These are phyloP conservation scores for Pichia cephalocereana DNA, from an alignment of 805 yeast species.

Conservation along the genomic window DNA sequence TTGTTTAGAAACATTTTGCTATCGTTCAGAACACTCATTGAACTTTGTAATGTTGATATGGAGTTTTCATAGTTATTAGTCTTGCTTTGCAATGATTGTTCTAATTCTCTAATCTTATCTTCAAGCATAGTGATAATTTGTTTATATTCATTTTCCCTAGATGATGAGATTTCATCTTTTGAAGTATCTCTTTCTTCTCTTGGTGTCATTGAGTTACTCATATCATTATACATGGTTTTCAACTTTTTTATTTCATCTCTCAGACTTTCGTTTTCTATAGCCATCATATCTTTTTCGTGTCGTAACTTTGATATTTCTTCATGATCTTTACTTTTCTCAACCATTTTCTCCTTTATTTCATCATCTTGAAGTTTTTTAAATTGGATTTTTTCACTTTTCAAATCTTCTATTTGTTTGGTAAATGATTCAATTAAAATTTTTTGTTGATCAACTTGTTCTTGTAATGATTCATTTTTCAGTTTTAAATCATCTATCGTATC, in stretches of 20 bases:
- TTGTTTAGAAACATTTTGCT: constrained; percentile 5
- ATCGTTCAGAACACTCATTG: constrained; percentile 15
- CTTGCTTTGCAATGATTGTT: constrained; percentile 11
- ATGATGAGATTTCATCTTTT: not conserved
- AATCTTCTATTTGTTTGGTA: constrained; percentile 15
- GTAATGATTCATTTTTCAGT: constrained; percentile 15
- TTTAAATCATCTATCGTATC: constrained; percentile 20
- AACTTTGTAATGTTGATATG: constrained; percentile 13
- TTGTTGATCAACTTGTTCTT: constrained; percentile 21
- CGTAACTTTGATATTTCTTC: not conserved
- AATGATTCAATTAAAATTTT: constrained; percentile 18
- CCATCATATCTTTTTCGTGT: constrained; percentile 1
- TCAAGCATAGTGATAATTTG: constrained; percentile 1
- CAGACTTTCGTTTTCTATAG: constrained; percentile 3
- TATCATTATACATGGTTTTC: constrained; percentile 4
- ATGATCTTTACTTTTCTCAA: not conserved
- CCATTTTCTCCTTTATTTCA: not conserved
- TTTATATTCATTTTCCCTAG: constrained; percentile 1
- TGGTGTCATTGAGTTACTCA: not conserved
- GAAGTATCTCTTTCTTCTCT: not conserved
- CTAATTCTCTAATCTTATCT: constrained; percentile 11
- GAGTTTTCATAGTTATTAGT: constrained; percentile 11
- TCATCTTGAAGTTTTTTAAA: constrained; percentile 7
- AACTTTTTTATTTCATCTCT: constrained; percentile 1
- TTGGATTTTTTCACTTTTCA: not conserved